Percentiles rank a stretch among this genome's conserved stretches.
Conservation (phyloP, 2,329 filamentous ascomycete genomes). For the Diaporthe vexans region DNA sequence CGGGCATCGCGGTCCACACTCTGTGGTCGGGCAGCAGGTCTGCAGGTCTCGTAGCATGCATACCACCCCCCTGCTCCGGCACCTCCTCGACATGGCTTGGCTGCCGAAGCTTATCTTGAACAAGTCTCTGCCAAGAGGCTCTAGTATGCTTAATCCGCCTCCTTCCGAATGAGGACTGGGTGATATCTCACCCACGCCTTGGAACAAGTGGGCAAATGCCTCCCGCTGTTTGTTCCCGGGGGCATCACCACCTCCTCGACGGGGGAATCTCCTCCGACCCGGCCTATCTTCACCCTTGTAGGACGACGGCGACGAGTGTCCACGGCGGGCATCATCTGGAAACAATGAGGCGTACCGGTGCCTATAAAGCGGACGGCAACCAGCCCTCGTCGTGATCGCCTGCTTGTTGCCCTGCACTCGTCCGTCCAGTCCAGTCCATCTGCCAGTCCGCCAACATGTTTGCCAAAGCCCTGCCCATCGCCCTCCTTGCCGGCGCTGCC, state of each 20-base stretch:
- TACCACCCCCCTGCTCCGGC: conserved; percentile 6
- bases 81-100: conserved; percentile 24
- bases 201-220: too few species aligned
- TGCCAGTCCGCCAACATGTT: conserved; percentile 19
- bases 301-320: too few species aligned
- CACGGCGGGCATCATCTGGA: too few species aligned
- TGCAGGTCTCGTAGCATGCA: neutral
- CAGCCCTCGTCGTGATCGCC: too few species aligned
- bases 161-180: conserved; percentile 20
- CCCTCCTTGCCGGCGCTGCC: conserved; percentile 40
- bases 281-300: conserved; percentile 15
- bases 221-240: too few species aligned
- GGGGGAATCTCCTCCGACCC: neutral
- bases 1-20: neutral
- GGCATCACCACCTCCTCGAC: conserved; percentile 9
- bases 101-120: conserved; percentile 31
- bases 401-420: too few species aligned
- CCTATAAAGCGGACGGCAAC: neutral
- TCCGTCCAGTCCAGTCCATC: neutral
- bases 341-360: too few species aligned
- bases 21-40: neutral
- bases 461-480: conserved; percentile 37
- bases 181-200: neutral
- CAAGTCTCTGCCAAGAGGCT: conserved; percentile 9
- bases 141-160: neutral